A percentile compares a stretch with the other conserved stretches of the same genome.
These are phyloP conservation scores for Blastobotrys peoriensis DNA, from an alignment of 805 yeast species.

Conservation along the genomic window DNA sequence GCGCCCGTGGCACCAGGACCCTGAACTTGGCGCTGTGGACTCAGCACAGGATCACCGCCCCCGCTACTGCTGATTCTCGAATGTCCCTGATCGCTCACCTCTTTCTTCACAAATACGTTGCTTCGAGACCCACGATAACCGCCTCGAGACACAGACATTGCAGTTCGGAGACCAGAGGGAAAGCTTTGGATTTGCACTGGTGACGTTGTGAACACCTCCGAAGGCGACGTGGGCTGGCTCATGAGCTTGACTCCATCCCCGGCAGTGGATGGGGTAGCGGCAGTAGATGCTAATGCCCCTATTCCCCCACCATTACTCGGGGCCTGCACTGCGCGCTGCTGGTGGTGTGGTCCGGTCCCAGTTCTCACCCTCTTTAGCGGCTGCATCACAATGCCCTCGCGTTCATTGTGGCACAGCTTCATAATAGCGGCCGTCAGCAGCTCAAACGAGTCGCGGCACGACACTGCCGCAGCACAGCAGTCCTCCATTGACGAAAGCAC, in stretches of 20 bases:
- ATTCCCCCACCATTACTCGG: too few relatives aligned
- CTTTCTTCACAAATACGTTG: background rate
- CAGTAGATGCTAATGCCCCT: background rate
- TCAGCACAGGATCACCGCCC: background rate
- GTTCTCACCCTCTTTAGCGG: background rate
- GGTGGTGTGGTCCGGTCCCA: slow-evolving; percentile 17
- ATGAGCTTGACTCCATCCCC: background rate
- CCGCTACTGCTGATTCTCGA: background rate
- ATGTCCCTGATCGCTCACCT: background rate
- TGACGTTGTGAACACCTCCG: background rate
- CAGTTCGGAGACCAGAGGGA: background rate
- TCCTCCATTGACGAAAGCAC: slow-evolving; percentile 58
- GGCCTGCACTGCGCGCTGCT: too few relatives aligned
- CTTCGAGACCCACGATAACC: background rate
- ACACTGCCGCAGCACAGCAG: slow-evolving; percentile 71
- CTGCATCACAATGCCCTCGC: slow-evolving; percentile 15
- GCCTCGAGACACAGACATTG: background rate
- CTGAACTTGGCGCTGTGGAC: background rate
- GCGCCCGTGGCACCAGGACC: background rate
- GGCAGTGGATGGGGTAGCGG: slow-evolving; percentile 1
- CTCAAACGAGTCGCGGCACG: slow-evolving; percentile 66
- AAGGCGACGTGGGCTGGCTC: background rate
- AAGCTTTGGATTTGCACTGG: background rate
- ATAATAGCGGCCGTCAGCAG: slow-evolving; percentile 66
- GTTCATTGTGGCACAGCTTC: slow-evolving; percentile 37